Evolutionary conservation across 306 rosid genomes (phyloP), one percentile per base, ranked within the genome.

Genomic region (Cicer bijugum): DNA sequence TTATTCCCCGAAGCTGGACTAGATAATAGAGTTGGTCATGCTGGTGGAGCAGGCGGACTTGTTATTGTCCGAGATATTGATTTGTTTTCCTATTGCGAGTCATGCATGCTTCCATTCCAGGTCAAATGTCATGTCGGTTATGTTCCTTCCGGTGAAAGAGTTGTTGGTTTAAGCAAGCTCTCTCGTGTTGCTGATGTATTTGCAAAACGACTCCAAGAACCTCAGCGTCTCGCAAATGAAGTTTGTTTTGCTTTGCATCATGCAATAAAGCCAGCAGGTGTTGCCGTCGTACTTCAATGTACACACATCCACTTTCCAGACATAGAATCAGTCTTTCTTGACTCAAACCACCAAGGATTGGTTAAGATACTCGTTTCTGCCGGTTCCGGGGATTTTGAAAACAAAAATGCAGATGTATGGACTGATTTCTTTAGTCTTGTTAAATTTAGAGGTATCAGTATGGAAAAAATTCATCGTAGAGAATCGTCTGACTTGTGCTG

Each of bases 21-120:
- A 47, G 91, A 90, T 57, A 80, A 83, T 61, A 77, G 83, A 69
- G 85, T 87, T 75, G 97, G 97, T 53, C 96, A 87, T 70, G 97
- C 97, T 19, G 97, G 99, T 56, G 97, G 97, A 69, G 90, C 85
- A 19, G 97, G 99, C 50, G 99, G 97, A 82, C 92, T 95, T 2
- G 97, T 95, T 80, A 73, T 91, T 77, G 99, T 95, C 75, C 78
- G 97, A 72, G 99, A 95, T 80, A 80, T 95, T 38, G 91, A 95
- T 81, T 79, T 87, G 68, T 95, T 90, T 78, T 91, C 97, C 15
- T 90, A 90, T 67, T 95, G 99, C 5, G 99, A 95, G 79, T 91
- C 97, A 6, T 95, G 99, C 84, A 76, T 95, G 88, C 96, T 95
- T 74, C 99, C 97, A 5, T 91, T 95, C 80, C 96, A 88, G 85